Base-by-base conservation (phyloP, 345 rosid species). In the Kandelia obovata region DNA sequence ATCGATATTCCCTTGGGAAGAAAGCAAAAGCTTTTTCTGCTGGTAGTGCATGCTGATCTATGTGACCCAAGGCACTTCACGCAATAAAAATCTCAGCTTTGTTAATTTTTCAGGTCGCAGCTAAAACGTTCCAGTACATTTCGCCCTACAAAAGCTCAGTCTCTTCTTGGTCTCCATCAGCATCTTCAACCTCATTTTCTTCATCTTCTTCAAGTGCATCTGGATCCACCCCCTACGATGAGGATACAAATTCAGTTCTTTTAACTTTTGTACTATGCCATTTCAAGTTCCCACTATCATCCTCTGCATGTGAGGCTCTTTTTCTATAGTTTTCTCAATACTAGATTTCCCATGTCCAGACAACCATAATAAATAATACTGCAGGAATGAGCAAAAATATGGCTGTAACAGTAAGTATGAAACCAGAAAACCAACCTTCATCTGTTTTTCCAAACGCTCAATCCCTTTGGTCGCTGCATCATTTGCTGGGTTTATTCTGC, bases 181-280 rank as follows among this genome's bases (percentile, higher is more conserved):
- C 94, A 87, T 95, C 99, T 69, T 95, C 99, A 37, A 82, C 92
- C 67, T 95, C 99, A 53, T 95, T 92, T 69, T 92, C 98, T 57
- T 95, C 99, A 56, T 95, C 96, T 65, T 95, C 98, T 71, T 92
- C 99, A 15, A 90, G 89, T 15, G 96, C 99, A 84, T 95, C 98
- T 19, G 99, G 99, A 83, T 95, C 99, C 80, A 95, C 89, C 66
- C 99, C 99, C 99, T 94, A 77, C 79, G 81, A 56, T 20, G 7
- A 66, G 58, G 39, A 62, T 5, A n/a, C 17, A 15, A 25, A 20
- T 70, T 71, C 61, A 46, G 61, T 26, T 51, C 57, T 20, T 19
- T 37, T 1, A n/a, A 23, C 25, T 0, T 11, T 39, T 39, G 15
- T 39, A 11, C 47, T 2, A 39, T 39, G 15, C 47, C 15, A 39